Percentiles rank a stretch among this genome's conserved stretches.
Conservation (phyloP, 2,329 filamentous ascomycete genomes). For the Paracamarosporium sp. region DNA sequence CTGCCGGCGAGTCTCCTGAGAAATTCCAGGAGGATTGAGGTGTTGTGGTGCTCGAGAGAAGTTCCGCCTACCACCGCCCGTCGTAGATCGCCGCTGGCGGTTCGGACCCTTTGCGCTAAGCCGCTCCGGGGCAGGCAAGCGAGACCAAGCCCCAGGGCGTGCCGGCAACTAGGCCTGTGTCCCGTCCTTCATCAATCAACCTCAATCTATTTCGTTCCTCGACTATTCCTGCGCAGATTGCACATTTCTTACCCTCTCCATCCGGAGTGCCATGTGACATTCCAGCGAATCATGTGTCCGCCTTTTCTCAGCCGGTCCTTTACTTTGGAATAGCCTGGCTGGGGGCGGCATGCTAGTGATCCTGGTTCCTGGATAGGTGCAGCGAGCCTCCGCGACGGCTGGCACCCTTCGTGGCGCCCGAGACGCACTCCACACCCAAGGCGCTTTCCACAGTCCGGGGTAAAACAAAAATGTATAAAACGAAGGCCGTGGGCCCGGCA, state of each 20-base stretch:
- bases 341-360: slow-evolving; percentile 20
- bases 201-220: slow-evolving; percentile 40
- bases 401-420: slow-evolving; percentile 21
- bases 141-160: slow-evolving; percentile 10
- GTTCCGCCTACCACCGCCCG: slow-evolving; percentile 7
- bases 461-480: slow-evolving; percentile 40
- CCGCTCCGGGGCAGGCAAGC: slow-evolving; percentile 23
- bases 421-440: slow-evolving; percentile 11
- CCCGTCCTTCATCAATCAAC: slow-evolving; percentile 45
- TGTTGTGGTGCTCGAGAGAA: slow-evolving; percentile 1
- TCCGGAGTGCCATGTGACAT: slow-evolving; percentile 26
- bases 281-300: slow-evolving; percentile 29
- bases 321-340: slow-evolving; percentile 21
- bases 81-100: background rate
- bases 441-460: slow-evolving; percentile 20
- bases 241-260: slow-evolving; percentile 28
- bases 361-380: slow-evolving; percentile 37
- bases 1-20: background rate
- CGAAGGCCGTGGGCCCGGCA: slow-evolving; percentile 21
- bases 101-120: slow-evolving; percentile 11
- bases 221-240: slow-evolving; percentile 39
- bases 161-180: slow-evolving; percentile 26
- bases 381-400: slow-evolving; percentile 23
- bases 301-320: slow-evolving; percentile 35
- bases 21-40: slow-evolving; percentile 5